Base-by-base conservation (phyloP, 371 early-diverging fungal species). In the Lichtheimia corymbifera region DNA sequence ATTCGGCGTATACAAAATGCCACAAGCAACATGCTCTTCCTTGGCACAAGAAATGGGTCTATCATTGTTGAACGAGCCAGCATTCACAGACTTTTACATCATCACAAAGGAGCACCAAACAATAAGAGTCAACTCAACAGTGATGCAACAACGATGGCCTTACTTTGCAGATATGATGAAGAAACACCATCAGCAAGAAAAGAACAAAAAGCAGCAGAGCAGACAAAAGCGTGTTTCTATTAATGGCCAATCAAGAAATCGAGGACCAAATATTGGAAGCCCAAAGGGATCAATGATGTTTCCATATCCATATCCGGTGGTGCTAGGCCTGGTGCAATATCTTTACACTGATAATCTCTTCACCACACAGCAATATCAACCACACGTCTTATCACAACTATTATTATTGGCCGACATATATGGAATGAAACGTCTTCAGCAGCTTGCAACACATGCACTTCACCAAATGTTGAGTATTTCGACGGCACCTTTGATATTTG, bases 111-210 rank as follows among this genome's bases (percentile, higher is more conserved):
- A 89, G 62, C 80, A 84, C 12, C 71, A 70, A n/a, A 71, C 69
- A 1, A 75, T 84, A 12, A 67, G 68, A n/a, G 82, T 77, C 53
- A 89, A 89, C 61, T 86, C 84, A 9, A 75, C 74, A 12, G 73
- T 89, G 25, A 65, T 89, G 41, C 73, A 79, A 12, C 80, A 81
- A 42, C 86, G 88, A 12, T 89, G 89, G 89, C 85, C 85, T 0
- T 72, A 67, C 15, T 84, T 85, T 71, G 79, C 82, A 18, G 60
- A 75, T 5, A 28, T 77, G 42, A 71, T 87, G 71, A 66, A 68
- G 55, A 64, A 67, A 2, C 62, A 68, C 24, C 55, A 25, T n/a
- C 44, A 53, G 45, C 13, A 20, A 53, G 30, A 27, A 18, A 17
- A 53, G 30, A 17, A 6, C 12, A 15, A 15, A n/a, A n/a, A n/a